phyloP scores from a whole-genome alignment of 2,329 filamentous ascomycete species.

The Beauveria caledonica region DNA sequence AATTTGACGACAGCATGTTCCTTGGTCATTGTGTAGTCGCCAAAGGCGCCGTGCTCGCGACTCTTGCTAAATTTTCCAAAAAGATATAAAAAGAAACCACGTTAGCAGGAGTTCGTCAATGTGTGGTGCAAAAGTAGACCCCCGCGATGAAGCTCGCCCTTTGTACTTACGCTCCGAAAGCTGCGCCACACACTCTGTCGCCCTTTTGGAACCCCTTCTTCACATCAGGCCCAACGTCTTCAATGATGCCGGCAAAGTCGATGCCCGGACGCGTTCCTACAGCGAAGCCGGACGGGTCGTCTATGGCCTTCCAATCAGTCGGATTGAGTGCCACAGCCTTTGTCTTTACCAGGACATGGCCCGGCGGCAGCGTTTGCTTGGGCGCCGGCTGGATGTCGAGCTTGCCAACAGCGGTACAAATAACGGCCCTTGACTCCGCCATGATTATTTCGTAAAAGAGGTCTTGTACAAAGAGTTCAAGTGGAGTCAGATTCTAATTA shows the following conservation, averaged over 20 bases:
- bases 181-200: constrained; percentile 36
- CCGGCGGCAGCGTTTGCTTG: not conserved
- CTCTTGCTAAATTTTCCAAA: constrained; percentile 10
- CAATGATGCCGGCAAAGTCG: constrained; percentile 40
- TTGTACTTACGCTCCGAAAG: constrained; percentile 23
- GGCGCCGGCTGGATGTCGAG: not conserved
- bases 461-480: no score
- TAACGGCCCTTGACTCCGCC: not conserved
- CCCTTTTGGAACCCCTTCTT: constrained; percentile 36
- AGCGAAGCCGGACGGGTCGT: constrained; percentile 26
- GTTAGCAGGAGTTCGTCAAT: not conserved
- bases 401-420: not conserved
- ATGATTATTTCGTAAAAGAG: not conserved
- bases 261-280: constrained; percentile 11
- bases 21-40: constrained; percentile 29
- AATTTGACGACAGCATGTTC: constrained; percentile 34
- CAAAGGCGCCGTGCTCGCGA: constrained; percentile 36
- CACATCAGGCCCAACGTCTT: constrained; percentile 35
- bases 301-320: constrained; percentile 26
- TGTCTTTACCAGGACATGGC: constrained; percentile 24
- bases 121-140: not conserved
- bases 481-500: not conserved
- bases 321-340: constrained; percentile 28
- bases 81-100: no score
- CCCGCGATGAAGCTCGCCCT: not conserved